Evolutionary conservation across 2,329 filamentous ascomycete species (phyloP).

Genomic region (Acrocalymma vagum): DNA sequence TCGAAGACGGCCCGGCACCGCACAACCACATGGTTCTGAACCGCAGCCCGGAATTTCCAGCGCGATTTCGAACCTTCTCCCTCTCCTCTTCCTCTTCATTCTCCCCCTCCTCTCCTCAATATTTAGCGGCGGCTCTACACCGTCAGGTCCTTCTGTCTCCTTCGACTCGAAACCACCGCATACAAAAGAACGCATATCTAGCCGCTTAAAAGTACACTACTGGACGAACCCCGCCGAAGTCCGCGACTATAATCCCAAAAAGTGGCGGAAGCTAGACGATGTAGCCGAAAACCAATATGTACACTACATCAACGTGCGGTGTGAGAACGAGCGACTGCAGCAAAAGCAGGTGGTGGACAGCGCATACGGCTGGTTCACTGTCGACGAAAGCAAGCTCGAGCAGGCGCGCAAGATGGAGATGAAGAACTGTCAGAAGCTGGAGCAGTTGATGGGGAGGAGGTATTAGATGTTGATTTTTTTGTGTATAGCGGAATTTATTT

Average conservation of each 20-base stretch:
- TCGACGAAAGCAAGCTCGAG: slow-evolving; percentile 81
- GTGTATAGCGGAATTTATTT: background rate
- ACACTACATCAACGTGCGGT: slow-evolving; percentile 71
- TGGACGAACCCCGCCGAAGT: slow-evolving; percentile 85
- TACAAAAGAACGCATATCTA: slow-evolving; percentile 76
- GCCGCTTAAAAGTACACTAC: slow-evolving; percentile 78
- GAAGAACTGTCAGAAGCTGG: slow-evolving; percentile 66
- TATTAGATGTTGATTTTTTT: too few species aligned
- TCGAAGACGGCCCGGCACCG: slow-evolving; percentile 71
- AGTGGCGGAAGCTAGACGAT: slow-evolving; percentile 78
- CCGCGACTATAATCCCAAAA: slow-evolving; percentile 70
- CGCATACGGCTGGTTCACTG: slow-evolving; percentile 87
- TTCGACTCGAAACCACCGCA: slow-evolving; percentile 80
- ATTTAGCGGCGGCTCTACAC: slow-evolving; percentile 64
- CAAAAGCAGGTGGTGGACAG: slow-evolving; percentile 76
- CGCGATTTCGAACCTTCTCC: slow-evolving; percentile 77
- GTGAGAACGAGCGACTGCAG: slow-evolving; percentile 74
- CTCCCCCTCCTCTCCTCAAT: slow-evolving; percentile 83
- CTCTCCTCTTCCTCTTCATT: slow-evolving; percentile 84
- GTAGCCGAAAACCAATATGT: slow-evolving; percentile 79
- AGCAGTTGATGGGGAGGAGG: slow-evolving; percentile 52
- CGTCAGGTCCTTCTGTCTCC: slow-evolving; percentile 73
- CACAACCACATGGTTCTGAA: slow-evolving; percentile 64
- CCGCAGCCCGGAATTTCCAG: slow-evolving; percentile 59
- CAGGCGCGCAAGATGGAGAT: slow-evolving; percentile 70